Evolutionary conservation across 2,329 filamentous ascomycete genomes (phyloP), one percentile per base, ranked within the genome.

Genomic region (Pseudopithomyces chartarum): DNA sequence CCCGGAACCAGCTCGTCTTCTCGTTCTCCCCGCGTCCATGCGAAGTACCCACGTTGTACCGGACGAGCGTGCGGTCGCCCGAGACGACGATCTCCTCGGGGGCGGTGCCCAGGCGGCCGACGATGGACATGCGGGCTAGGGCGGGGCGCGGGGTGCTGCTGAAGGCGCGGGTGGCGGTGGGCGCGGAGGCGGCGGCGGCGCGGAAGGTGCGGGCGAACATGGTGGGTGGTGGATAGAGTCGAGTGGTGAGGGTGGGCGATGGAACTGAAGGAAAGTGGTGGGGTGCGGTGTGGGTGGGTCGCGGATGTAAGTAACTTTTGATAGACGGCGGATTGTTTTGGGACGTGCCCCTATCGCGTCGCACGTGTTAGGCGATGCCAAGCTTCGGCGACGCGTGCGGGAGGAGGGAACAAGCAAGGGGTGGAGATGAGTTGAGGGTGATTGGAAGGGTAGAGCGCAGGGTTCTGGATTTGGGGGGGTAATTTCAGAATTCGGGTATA

Each of bases 1-100:
- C 82, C 56, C 83, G 84, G 84, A 96, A 98, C 90, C 90, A 98
- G 82, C 89, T 95, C 29, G 90, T 91, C 73, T 87, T 84, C 71
- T 86, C 83, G 15, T 94, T 89, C 12, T 94, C 90, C 63, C 79
- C 81, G 59, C 82, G 78, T 13, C 92, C 92, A 57, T 75, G 76
- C 75, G 81, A 87, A 68, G 87, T 90, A 50, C 86, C 93, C 60
- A 99, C 80, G 4, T 87, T 80, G 75, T 96, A 98, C 68, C 85
- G 86, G 70, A 98, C 73, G 56, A 96, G 70, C 62, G 96, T 90
- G 61, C 83, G 84, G 59, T 93, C 93, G 56, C 92, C 92, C 51
- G 81, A 88, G 68, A 85, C 84, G 46, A 90, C 91, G 36, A 84
- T 82, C 64, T 92, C 70, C 82, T 97, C 93, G 56, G 95, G 94